phyloP scores from a whole-genome alignment of 805 yeast species.

The Pichia exigua region DNA sequence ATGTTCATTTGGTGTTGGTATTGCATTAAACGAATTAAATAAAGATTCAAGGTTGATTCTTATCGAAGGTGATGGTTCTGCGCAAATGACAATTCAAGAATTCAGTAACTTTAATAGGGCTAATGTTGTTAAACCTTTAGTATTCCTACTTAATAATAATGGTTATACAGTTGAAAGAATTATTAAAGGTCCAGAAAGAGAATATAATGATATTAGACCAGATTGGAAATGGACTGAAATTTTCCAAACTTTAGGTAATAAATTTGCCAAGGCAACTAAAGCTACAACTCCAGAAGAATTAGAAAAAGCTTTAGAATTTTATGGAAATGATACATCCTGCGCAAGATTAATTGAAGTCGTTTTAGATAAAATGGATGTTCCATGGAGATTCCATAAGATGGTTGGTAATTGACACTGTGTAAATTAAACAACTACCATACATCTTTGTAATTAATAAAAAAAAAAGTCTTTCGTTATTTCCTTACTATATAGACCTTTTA shows the following conservation, averaged over 20 bases:
- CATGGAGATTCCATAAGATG: slow-evolving; percentile 50
- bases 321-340: slow-evolving; percentile 18
- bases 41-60: slow-evolving; percentile 46
- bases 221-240: slow-evolving; percentile 76
- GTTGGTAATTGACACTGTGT: slow-evolving; percentile 4
- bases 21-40: slow-evolving; percentile 55
- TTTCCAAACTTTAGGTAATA: slow-evolving; percentile 56
- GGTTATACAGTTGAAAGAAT: slow-evolving; percentile 90
- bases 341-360: slow-evolving; percentile 50
- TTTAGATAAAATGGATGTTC: slow-evolving; percentile 54
- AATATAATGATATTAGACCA: slow-evolving; percentile 76
- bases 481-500: too few species aligned
- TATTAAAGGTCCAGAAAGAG: slow-evolving; percentile 67
- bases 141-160: slow-evolving; percentile 71
- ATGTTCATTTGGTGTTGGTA: slow-evolving; percentile 72
- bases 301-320: slow-evolving; percentile 28
- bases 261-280: slow-evolving; percentile 21
- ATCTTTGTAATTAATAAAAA: too few species aligned
- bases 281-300: slow-evolving; percentile 36
- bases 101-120: slow-evolving; percentile 27
- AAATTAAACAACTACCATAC: not conserved
- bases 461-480: too few species aligned
- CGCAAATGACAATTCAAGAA: slow-evolving; percentile 92
- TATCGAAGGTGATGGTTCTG: slow-evolving; percentile 88
- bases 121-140: slow-evolving; percentile 59